These are phyloP conservation scores for Boehmeria nivea DNA, from an alignment of 306 rosid species.

Conservation along the genomic window DNA sequence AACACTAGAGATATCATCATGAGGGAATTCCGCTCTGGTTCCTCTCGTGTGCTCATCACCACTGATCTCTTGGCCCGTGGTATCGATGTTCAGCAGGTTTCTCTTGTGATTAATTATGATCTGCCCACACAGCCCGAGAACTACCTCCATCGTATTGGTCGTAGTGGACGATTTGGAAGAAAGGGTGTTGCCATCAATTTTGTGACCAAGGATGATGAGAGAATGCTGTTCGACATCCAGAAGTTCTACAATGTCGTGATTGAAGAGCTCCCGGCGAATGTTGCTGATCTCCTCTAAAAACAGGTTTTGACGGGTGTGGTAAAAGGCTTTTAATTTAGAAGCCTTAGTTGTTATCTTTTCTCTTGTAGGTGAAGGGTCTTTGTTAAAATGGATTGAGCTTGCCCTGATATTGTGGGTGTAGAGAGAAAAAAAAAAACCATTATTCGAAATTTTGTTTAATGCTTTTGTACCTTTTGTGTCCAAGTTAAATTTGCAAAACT, in stretches of 20 bases:
- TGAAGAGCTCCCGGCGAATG: conserved; percentile 84
- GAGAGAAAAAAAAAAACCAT: conserved; percentile 11
- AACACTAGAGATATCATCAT: conserved; percentile 63
- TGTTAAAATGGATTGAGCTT: too few species aligned
- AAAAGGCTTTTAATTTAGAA: too few species aligned
- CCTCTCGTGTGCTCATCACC: conserved; percentile 61
- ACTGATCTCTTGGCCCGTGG: conserved; percentile 66
- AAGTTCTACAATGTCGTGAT: conserved; percentile 63
- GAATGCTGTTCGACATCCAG: conserved; percentile 32
- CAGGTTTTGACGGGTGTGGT: too few species aligned
- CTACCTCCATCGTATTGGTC: conserved; percentile 64
- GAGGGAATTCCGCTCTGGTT: conserved; percentile 72
- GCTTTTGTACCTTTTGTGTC: too few species aligned
- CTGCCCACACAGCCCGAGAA: conserved; percentile 66
- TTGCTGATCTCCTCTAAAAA: conserved; percentile 72
- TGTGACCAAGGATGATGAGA: conserved; percentile 50
- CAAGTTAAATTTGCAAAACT: too few species aligned
- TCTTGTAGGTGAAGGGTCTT: too few species aligned
- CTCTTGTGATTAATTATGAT: conserved; percentile 56
- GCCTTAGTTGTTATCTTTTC: too few species aligned
- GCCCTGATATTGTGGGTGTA: conserved; percentile 36
- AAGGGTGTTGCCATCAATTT: conserved; percentile 69
- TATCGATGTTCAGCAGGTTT: conserved; percentile 61
- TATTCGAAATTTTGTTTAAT: conserved; percentile 30
- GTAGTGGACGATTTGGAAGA: conserved; percentile 62